phyloP scores from a whole-genome alignment of 1,284 basidiomycete genomes.

The Tylopilus sp. region DNA sequence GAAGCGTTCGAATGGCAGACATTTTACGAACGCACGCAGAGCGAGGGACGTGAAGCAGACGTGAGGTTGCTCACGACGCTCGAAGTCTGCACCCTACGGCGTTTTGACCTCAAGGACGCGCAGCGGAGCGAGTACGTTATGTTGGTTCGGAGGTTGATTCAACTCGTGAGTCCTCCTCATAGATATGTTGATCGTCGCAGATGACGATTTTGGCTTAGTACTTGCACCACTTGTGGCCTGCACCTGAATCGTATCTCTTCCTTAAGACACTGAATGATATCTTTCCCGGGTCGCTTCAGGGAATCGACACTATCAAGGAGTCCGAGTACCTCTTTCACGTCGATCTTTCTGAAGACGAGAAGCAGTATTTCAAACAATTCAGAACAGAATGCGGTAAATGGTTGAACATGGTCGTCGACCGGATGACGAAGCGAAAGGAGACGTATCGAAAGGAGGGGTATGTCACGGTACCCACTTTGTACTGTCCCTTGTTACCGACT shows the following conservation, averaged over 20 bases:
- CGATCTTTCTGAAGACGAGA: conserved; percentile 45
- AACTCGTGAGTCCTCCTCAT: conserved; percentile 23
- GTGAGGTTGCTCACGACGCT: conserved; percentile 28
- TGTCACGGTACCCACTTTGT: background rate
- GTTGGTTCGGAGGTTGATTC: conserved; percentile 42
- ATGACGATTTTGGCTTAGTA: conserved; percentile 36
- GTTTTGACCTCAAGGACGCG: conserved; percentile 24
- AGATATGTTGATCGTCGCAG: background rate
- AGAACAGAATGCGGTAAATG: conserved; percentile 35
- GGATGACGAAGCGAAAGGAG: conserved; percentile 39
- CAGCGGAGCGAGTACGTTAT: conserved; percentile 48
- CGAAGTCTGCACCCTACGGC: conserved; percentile 24
- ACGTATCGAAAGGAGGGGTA: conserved; percentile 33
- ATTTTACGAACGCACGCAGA: conserved; percentile 38
- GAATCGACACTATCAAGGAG: conserved; percentile 11
- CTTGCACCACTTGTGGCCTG: conserved; percentile 50
- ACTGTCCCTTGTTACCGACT: background rate
- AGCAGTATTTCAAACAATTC: conserved; percentile 32
- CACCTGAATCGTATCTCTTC: conserved; percentile 45
- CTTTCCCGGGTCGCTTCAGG: conserved; percentile 49
- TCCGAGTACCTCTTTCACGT: conserved; percentile 44
- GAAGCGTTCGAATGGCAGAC: conserved; percentile 48
- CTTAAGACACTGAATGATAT: conserved; percentile 54
- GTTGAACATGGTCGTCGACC: conserved; percentile 36
- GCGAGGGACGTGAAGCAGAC: conserved; percentile 3